Base-by-base conservation (phyloP, 1,284 basidiomycete genomes). In the Coriolopsis trogii region DNA sequence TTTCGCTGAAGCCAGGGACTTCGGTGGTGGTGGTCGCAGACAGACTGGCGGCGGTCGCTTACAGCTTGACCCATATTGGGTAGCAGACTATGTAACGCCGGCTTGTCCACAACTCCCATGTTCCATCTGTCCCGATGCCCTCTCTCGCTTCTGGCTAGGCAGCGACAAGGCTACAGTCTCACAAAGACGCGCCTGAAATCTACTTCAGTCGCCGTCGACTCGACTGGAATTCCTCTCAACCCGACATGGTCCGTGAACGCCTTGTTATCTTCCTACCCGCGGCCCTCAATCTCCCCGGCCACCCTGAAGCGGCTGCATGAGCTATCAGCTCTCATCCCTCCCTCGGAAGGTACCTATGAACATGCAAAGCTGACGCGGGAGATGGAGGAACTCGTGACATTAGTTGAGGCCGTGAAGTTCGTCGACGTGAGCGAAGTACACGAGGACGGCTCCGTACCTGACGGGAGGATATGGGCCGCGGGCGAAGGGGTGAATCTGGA, bases 241-340 rank as follows among this genome's bases (percentile, higher is more conserved):
- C 82, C 89, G 20, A 84, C 84, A 1, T 92, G 89, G 89, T 92
- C 89, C 42, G 82, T 92, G 41, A 77, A 84, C 63, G 72, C 83
- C 41, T 77, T 92, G 4, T 68, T 91, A 3, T 84, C 85, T 8
- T 90, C 89, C 6, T 91, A 90, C 63, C 83, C 87, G 2, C 79
- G 76, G 18, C 89, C 88, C 7, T 73, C 71, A 2, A 71, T 91
- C 45, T 74, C 83, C 6, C 62, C 78, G 3, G 60, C 68, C 16
- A 84, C 81, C 1, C 71, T 92, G 37, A 73, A 74, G 31, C 82
- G 75, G 36, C 75, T 91, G 3, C 84, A 91, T 61, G 70, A 81
- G 37, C 77, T 90, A 30, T 84, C 89, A 41, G 89, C 89, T 18
- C 75, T 92, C 28, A 65, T 78, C 21, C 81, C 87, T 4, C 89